phyloP scores from a whole-genome alignment of 257 asterid species.

The Salvia miltiorrhiza region DNA sequence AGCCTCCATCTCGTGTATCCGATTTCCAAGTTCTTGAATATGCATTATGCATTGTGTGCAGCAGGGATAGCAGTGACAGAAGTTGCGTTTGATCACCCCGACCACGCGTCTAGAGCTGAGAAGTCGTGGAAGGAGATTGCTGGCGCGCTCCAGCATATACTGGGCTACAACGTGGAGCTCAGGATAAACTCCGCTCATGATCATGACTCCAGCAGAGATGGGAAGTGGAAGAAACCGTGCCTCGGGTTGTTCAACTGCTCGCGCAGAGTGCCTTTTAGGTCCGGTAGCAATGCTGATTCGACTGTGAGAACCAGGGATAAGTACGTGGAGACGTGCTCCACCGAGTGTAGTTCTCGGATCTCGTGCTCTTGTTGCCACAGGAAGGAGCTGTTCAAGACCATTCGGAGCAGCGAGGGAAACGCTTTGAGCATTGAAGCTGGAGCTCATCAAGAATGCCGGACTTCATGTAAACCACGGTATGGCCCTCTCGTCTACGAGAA shows the following conservation, averaged over 20 bases:
- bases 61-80: constrained; percentile 74
- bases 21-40: neutral
- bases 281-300: neutral
- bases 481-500: neutral
- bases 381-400: neutral
- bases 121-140: constrained; percentile 78
- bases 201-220: neutral
- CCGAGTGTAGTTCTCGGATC: neutral
- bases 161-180: constrained; percentile 68
- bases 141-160: constrained; percentile 51
- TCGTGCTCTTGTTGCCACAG: neutral
- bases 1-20: neutral
- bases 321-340: neutral
- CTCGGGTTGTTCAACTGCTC: constrained; percentile 3
- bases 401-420: constrained; percentile 1
- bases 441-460: constrained; percentile 26
- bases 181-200: constrained; percentile 15
- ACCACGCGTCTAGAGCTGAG: constrained; percentile 64
- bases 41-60: constrained; percentile 17
- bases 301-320: neutral
- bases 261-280: neutral
- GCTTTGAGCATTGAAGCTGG: neutral
- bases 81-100: constrained; percentile 55
- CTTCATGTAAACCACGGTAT: constrained; percentile 35
- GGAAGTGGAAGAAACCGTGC: neutral